Base-by-base conservation (phyloP, 257 asterid species). In the Avicennia marina region DNA sequence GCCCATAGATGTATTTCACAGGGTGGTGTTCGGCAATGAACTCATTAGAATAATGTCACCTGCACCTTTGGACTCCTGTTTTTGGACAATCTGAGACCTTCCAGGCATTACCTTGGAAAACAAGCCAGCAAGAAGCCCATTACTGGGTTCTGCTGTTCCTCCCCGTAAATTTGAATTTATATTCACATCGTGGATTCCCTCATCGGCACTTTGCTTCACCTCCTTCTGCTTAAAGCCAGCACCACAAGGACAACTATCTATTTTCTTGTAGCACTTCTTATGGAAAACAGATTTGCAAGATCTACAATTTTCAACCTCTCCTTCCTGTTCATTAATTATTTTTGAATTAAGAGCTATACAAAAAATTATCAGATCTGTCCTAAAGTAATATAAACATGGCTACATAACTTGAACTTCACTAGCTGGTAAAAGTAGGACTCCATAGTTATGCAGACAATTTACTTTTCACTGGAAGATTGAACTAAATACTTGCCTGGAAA, bases 241-340 rank as follows among this genome's bases (percentile, higher is more conserved):
- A 29, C 95, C 94, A 64, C 98, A 91, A 44, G 90, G 77, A 72
- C 98, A 91, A 46, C 50, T 63, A 5, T 73, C 70, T 50, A 75
- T 60, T 72, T 67, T 88, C 73, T 63, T 69, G 69, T 81, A 81
- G 80, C 98, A 91, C 16, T 69, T 71, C 75, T 78, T 72, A 80
- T 88, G 98, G 85, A 83, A 91, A 65, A 72, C 85, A n/a, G 68
- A 50, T 32, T 58, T 69, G 73, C 98, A 91, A 24, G 89, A 73
- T 63, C 70, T 81, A 56, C 98, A 91, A 68, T 76, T 91, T 73
- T 85, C 85, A 11, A 75, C 69, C 73, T 78, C 97, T 74, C 74
- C 95, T 72, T 80, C 95, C 98, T 91, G 84, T 74, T 52, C 44
- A 64, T 64, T 68, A 58, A 52, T 45, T 64, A 53, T 16, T 36